A percentile compares a stretch with the other conserved stretches of the same genome.
Evolutionary conservation across 202 grass and related monocot genomes (phyloP).

Genomic region (Setaria viridis): DNA sequence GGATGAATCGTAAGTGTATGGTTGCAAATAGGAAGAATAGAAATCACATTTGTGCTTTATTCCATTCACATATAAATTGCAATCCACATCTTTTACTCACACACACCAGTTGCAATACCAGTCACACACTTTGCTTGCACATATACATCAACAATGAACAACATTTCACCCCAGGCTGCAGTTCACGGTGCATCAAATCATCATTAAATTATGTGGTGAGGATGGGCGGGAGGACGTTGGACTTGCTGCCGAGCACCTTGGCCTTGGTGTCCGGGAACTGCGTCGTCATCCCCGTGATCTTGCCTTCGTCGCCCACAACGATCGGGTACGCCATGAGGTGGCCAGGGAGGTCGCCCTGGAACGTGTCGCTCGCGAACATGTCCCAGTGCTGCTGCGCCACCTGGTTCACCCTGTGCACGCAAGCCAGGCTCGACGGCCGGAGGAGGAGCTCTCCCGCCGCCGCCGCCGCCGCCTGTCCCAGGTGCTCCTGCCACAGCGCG

Average conservation of each 20-base stretch:
- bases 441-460: not conserved
- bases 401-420: slow-evolving; percentile 64
- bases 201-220: slow-evolving; percentile 66
- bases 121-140: not conserved
- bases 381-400: slow-evolving; percentile 58
- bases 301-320: slow-evolving; percentile 18
- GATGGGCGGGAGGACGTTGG: slow-evolving; percentile 66
- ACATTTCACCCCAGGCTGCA: not conserved
- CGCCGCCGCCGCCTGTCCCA: slow-evolving; percentile 38
- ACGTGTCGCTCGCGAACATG: slow-evolving; percentile 47
- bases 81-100: not conserved
- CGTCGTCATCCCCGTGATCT: slow-evolving; percentile 21
- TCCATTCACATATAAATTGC: not conserved
- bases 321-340: slow-evolving; percentile 84
- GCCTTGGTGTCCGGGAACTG: slow-evolving; percentile 83
- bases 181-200: not conserved
- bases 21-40: too few species aligned
- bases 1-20: too few species aligned
- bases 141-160: not conserved
- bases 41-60: too few species aligned
- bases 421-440: slow-evolving; percentile 51
- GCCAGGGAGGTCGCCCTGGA: slow-evolving; percentile 59
- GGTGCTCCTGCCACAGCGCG: slow-evolving; percentile 76
- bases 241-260: slow-evolving; percentile 61
- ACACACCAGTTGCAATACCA: not conserved